Evolutionary conservation across 352 stramenopile genomes (phyloP).

Genomic region (Globisporangium ultimum): DNA sequence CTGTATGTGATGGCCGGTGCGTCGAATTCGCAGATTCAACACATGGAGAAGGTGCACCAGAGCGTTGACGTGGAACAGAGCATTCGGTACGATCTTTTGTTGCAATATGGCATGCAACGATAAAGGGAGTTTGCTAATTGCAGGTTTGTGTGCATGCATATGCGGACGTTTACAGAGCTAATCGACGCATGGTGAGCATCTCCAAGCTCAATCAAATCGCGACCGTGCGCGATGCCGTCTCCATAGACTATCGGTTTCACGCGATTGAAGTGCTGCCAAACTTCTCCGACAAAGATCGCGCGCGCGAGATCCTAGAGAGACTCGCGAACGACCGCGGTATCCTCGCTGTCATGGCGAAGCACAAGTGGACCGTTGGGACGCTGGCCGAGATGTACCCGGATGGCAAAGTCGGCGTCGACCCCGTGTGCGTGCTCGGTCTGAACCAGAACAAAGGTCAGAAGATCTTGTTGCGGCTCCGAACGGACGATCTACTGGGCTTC

Average conservation of each 20-base stretch:
- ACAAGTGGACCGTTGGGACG: constrained; percentile 87
- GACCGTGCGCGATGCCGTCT: constrained; percentile 31
- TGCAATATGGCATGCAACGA: too few species aligned
- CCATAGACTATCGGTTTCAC: constrained; percentile 66
- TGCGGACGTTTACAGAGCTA: constrained; percentile 25
- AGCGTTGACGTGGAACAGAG: constrained; percentile 31
- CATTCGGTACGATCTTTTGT: constrained; percentile 33
- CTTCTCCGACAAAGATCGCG: constrained; percentile 50
- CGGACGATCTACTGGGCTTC: constrained; percentile 92
- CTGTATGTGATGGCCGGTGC: constrained; percentile 50
- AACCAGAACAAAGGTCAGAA: constrained; percentile 95
- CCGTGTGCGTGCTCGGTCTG: constrained; percentile 89
- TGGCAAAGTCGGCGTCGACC: constrained; percentile 87
- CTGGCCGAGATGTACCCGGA: constrained; percentile 90
- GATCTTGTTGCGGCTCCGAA: constrained; percentile 93
- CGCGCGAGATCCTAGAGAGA: constrained; percentile 74
- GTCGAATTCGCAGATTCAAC: constrained; percentile 37
- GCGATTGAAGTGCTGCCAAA: constrained; percentile 58
- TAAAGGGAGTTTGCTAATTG: neutral
- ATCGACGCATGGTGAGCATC: constrained; percentile 55
- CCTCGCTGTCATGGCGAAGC: constrained; percentile 84
- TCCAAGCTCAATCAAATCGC: constrained; percentile 39
- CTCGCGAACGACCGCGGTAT: constrained; percentile 88
- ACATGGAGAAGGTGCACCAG: constrained; percentile 45
- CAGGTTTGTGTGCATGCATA: neutral